Percentiles rank a stretch among this genome's conserved stretches.
phyloP scores from a whole-genome alignment of 2,329 filamentous ascomycete species.

The Talaromyces funiculosus region DNA sequence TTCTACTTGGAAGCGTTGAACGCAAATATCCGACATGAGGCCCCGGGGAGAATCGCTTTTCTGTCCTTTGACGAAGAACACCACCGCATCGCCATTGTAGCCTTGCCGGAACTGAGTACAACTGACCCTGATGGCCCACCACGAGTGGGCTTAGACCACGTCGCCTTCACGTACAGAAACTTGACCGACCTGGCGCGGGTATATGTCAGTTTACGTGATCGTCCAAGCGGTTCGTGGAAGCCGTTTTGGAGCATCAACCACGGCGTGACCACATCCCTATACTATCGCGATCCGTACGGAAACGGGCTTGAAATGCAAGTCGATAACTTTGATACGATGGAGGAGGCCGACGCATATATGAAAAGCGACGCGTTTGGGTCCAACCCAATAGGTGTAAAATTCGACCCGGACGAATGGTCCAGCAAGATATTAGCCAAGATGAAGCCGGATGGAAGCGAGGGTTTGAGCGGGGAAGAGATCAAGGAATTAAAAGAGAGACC shows the following conservation, averaged over 20 bases:
- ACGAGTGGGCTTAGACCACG: constrained; percentile 2
- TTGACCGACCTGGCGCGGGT: neutral
- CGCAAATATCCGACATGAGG: constrained; percentile 24
- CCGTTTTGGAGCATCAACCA: constrained; percentile 46
- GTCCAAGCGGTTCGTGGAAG: neutral
- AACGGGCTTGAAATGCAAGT: constrained; percentile 46
- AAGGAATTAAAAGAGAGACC: constrained; percentile 17
- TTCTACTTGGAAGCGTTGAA: constrained; percentile 38
- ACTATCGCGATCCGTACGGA: constrained; percentile 48
- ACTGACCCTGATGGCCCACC: constrained; percentile 30
- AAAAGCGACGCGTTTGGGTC: constrained; percentile 26
- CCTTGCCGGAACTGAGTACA: constrained; percentile 32
- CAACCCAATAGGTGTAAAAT: constrained; percentile 43
- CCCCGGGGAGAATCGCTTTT: constrained; percentile 28
- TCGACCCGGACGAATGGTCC: constrained; percentile 39
- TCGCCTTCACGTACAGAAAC: neutral
- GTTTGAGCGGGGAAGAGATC: constrained; percentile 18
- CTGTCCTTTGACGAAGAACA: constrained; percentile 46
- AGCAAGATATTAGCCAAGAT: constrained; percentile 20
- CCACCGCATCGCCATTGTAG: constrained; percentile 43
- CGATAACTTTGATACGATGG: constrained; percentile 37
- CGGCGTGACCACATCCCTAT: constrained; percentile 44
- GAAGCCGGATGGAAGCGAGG: constrained; percentile 2
- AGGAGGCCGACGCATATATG: constrained; percentile 41
- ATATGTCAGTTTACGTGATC: constrained; percentile 1